Conservation (phyloP, 176 grass and related monocot species). For the Bothriochloa decipiens region DNA sequence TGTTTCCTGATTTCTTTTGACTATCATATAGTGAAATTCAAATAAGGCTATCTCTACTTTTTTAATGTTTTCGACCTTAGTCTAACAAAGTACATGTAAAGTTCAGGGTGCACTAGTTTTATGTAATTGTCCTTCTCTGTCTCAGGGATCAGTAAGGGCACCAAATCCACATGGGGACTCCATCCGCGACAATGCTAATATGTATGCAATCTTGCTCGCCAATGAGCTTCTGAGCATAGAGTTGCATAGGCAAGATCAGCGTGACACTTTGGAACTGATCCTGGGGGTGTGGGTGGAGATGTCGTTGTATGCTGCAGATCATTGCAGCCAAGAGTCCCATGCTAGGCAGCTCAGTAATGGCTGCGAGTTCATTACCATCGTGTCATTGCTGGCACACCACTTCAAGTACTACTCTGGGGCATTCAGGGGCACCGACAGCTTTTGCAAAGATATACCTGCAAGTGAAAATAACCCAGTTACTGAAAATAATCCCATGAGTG, state of each 20-base stretch:
- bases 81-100: background rate
- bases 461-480: background rate
- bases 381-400: conserved; percentile 35
- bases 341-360: conserved; percentile 47
- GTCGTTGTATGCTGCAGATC: conserved; percentile 12
- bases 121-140: background rate
- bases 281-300: conserved; percentile 47
- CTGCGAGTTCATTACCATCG: conserved; percentile 42
- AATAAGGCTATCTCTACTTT: too few relatives aligned
- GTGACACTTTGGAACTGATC: conserved; percentile 39
- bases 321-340: conserved; percentile 50
- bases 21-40: background rate
- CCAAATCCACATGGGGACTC: conserved; percentile 37
- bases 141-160: conserved; percentile 40
- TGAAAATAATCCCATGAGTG: background rate
- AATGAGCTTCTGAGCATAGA: conserved; percentile 21
- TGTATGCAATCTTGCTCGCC: conserved; percentile 25
- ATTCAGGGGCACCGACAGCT: background rate
- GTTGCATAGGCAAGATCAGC: conserved; percentile 26
- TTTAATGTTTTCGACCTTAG: background rate
- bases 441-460: background rate
- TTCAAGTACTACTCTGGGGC: conserved; percentile 34
- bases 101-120: background rate
- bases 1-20: background rate
- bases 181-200: conserved; percentile 26